These are phyloP conservation scores for Hypocrella siamensis DNA, from an alignment of 2,329 filamentous ascomycete genomes.

Conservation along the genomic window DNA sequence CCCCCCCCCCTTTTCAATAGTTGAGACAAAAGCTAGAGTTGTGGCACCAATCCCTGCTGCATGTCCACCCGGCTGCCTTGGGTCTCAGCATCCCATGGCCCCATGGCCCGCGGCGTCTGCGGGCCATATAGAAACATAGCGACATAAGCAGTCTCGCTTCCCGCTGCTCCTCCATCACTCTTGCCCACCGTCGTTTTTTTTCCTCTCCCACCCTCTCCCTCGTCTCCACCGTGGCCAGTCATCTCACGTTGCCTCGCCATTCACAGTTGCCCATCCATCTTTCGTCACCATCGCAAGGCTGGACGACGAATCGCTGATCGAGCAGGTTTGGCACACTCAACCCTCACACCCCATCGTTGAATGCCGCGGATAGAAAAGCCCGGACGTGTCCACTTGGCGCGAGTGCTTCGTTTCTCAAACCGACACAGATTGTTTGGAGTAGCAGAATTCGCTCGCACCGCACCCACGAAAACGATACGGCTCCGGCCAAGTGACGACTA, in stretches of 20 bases:
- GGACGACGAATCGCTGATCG: too few relatives aligned
- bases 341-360: too few relatives aligned
- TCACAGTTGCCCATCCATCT: conserved; percentile 3
- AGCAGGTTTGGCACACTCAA: too few relatives aligned
- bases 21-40: conserved; percentile 1
- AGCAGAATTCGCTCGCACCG: too few relatives aligned
- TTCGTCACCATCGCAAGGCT: conserved; percentile 2
- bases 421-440: too few relatives aligned
- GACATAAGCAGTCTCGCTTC: conserved; percentile 8
- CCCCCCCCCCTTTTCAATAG: not conserved
- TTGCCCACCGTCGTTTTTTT: conserved; percentile 10
- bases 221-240: conserved; percentile 11
- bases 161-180: conserved; percentile 10
- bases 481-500: too few relatives aligned
- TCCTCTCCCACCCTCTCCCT: conserved; percentile 6
- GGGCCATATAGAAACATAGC: conserved; percentile 1
- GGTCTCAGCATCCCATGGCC: conserved; percentile 4
- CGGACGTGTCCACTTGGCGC: too few relatives aligned
- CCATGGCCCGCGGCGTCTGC: conserved; percentile 1
- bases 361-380: too few relatives aligned
- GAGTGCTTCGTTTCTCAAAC: too few relatives aligned
- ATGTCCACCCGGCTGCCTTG: conserved; percentile 6
- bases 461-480: not conserved
- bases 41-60: conserved; percentile 7
- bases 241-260: conserved; percentile 5